Evolutionary conservation across 2,329 filamentous ascomycete species (phyloP).

Genomic region (Alternaria sp.): DNA sequence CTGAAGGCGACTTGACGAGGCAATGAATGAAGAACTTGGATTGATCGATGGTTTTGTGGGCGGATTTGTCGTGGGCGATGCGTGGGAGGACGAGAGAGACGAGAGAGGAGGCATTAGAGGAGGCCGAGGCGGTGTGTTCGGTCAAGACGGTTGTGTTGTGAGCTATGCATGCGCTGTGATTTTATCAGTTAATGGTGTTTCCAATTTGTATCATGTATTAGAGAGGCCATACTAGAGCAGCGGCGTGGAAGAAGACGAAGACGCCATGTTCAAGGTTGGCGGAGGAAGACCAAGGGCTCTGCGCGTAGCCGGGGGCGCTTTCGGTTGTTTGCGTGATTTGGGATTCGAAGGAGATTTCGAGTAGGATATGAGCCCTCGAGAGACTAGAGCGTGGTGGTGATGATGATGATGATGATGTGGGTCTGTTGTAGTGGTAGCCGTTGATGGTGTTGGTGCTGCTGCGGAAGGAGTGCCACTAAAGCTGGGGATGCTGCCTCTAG

Average conservation of each 20-base stretch:
- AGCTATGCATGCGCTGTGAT: slow-evolving; percentile 84
- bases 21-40: slow-evolving; percentile 95
- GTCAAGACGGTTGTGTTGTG: slow-evolving; percentile 91
- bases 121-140: slow-evolving; percentile 89
- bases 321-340: slow-evolving; percentile 6
- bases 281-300: slow-evolving; percentile 1
- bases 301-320: slow-evolving; percentile 6
- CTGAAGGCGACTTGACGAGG: slow-evolving; percentile 82
- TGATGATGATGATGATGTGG: slow-evolving; percentile 2
- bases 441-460: slow-evolving; percentile 10
- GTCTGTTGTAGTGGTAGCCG: slow-evolving; percentile 9
- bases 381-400: slow-evolving; percentile 11
- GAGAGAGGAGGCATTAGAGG: slow-evolving; percentile 83
- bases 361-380: slow-evolving; percentile 15
- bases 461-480: slow-evolving; percentile 25
- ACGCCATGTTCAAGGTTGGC: slow-evolving; percentile 44
- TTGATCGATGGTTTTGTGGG: slow-evolving; percentile 95
- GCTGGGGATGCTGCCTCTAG: slow-evolving; percentile 35
- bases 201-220: neutral
- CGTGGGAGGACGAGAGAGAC: slow-evolving; percentile 95
- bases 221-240: slow-evolving; percentile 49
- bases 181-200: slow-evolving; percentile 19
- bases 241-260: slow-evolving; percentile 50
- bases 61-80: slow-evolving; percentile 79
- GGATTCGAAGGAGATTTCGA: slow-evolving; percentile 6